Evolutionary conservation across 2,329 filamentous ascomycete genomes (phyloP).

Genomic region (Leptoxyphium fumago): DNA sequence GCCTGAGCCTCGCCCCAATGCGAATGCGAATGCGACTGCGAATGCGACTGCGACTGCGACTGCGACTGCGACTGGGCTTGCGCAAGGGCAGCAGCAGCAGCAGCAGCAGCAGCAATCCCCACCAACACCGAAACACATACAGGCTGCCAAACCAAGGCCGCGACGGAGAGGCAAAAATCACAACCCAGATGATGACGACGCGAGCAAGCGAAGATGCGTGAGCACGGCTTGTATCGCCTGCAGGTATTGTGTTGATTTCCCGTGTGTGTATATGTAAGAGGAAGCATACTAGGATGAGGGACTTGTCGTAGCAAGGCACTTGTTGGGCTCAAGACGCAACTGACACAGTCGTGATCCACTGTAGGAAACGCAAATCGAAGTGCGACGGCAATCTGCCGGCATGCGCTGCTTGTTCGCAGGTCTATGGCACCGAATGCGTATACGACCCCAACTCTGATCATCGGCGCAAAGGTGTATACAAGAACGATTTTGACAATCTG

Average conservation of each 20-base stretch:
- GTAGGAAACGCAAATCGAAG: slow-evolving; percentile 25
- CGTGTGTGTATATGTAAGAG: neutral
- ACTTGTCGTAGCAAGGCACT: neutral
- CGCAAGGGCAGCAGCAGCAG: neutral
- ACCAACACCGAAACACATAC: neutral
- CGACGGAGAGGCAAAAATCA: slow-evolving; percentile 11
- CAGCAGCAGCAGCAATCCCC: neutral
- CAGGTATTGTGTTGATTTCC: slow-evolving; percentile 7
- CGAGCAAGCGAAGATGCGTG: slow-evolving; percentile 28
- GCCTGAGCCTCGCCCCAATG: neutral
- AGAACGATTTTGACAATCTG: slow-evolving; percentile 77
- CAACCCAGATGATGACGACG: slow-evolving; percentile 21
- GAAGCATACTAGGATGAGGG: neutral
- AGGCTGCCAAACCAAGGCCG: slow-evolving; percentile 8
- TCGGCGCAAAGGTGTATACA: slow-evolving; percentile 90
- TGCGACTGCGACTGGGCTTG: neutral
- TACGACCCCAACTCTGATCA: slow-evolving; percentile 96
- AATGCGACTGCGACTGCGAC: neutral
- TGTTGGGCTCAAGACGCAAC: neutral
- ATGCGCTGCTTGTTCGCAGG: slow-evolving; percentile 89
- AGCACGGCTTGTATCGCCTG: slow-evolving; percentile 22
- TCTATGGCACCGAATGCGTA: slow-evolving; percentile 79
- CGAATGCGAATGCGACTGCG: neutral
- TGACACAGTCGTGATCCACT: neutral
- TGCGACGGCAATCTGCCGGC: slow-evolving; percentile 85